Evolutionary conservation across 805 yeast species (phyloP).

Genomic region (Ogataea allantospora): DNA sequence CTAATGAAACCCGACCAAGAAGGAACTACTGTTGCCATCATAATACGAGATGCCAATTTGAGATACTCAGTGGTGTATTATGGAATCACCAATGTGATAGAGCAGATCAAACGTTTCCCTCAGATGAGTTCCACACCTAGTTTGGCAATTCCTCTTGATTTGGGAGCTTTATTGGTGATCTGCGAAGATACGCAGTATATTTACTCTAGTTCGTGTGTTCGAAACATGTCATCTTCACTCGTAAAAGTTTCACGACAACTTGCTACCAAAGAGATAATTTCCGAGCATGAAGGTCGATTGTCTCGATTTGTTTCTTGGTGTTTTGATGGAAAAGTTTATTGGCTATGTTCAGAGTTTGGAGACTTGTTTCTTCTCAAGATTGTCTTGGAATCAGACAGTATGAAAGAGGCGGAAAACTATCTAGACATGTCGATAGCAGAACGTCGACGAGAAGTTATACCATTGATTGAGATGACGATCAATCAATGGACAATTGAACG

Average conservation of each 20-base stretch:
- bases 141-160: conserved; percentile 15
- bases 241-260: conserved; percentile 8
- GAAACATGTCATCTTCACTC: conserved; percentile 2
- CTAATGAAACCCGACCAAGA: conserved; percentile 1
- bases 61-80: conserved; percentile 19
- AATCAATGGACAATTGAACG: conserved; percentile 9
- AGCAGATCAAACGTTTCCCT: conserved; percentile 13
- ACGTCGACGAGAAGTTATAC: conserved; percentile 1
- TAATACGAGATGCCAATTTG: conserved; percentile 19
- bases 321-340: conserved; percentile 1
- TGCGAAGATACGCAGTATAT: conserved; percentile 21
- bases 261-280: conserved; percentile 7
- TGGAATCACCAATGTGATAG: conserved; percentile 5
- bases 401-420: conserved; percentile 5
- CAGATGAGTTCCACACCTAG: conserved; percentile 18
- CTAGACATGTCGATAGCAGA: conserved; percentile 16
- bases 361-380: conserved; percentile 8
- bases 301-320: conserved; percentile 10
- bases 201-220: conserved; percentile 16
- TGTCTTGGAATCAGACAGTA: not conserved
- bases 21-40: conserved; percentile 17
- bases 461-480: conserved; percentile 8
- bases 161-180: conserved; percentile 18
- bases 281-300: conserved; percentile 15
- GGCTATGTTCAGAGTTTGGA: conserved; percentile 11